A percentile compares a stretch with the other conserved stretches of the same genome.
phyloP scores from a whole-genome alignment of 257 asterid species.

The Paraleonurus japonicus region DNA sequence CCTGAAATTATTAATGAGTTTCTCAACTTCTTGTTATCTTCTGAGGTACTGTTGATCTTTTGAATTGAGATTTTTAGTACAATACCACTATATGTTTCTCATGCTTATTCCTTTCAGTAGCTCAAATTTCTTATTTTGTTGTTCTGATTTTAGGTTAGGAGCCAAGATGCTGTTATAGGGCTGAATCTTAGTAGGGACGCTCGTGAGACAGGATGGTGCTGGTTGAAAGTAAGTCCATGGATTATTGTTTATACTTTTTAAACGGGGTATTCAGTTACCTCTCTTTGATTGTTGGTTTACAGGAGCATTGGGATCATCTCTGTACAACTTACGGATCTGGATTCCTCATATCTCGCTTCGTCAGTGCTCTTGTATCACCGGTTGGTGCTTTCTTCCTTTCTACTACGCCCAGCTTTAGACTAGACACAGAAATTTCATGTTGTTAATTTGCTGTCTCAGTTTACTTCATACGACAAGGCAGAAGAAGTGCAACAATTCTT shows the following conservation, averaged over 20 bases:
- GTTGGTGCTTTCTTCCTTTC: conserved; percentile 44
- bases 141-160: conserved; percentile 66
- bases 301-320: conserved; percentile 87
- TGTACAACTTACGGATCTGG: conserved; percentile 79
- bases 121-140: not conserved
- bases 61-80: not conserved
- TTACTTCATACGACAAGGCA: conserved; percentile 71
- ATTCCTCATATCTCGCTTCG: conserved; percentile 68
- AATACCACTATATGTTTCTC: not conserved
- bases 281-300: conserved; percentile 23
- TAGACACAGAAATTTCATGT: not conserved
- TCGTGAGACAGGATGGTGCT: conserved; percentile 77
- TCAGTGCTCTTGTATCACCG: conserved; percentile 72
- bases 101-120: not conserved
- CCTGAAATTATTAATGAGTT: conserved; percentile 72
- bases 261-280: not conserved
- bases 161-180: conserved; percentile 87
- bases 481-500: conserved; percentile 71
- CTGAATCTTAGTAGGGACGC: conserved; percentile 69
- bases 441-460: conserved; percentile 33
- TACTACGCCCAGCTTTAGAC: not conserved
- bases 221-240: conserved; percentile 70
- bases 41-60: conserved; percentile 53
- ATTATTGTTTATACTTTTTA: not conserved
- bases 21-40: conserved; percentile 66